Conservation (phyloP, 176 grass and related monocot genomes). For the Puya raimondii region DNA sequence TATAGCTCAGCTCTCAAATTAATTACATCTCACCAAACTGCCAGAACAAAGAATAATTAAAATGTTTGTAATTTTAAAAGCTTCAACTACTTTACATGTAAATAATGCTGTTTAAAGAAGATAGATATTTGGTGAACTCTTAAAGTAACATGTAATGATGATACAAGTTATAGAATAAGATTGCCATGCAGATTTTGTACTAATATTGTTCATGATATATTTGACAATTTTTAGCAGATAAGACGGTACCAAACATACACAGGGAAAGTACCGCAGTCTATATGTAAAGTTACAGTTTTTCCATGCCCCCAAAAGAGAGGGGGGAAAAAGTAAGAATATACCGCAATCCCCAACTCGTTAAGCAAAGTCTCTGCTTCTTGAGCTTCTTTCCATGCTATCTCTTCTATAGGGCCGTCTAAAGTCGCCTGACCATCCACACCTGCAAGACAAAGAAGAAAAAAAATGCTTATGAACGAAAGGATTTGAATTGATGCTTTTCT, state of each 20-base stretch:
- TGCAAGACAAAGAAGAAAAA: slow-evolving; percentile 27
- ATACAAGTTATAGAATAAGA: neutral
- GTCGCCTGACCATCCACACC: slow-evolving; percentile 40
- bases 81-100: neutral
- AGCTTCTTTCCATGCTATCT: slow-evolving; percentile 82
- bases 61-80: no score
- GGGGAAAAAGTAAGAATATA: slow-evolving; percentile 28
- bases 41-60: neutral
- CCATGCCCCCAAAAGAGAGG: neutral
- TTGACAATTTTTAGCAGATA: slow-evolving; percentile 7
- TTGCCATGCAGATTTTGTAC: neutral
- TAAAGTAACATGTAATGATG: neutral
- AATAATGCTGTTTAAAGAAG: neutral
- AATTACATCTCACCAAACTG: neutral
- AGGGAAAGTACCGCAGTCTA: neutral
- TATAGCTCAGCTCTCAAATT: neutral
- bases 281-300: neutral
- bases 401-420: slow-evolving; percentile 82
- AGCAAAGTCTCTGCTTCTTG: slow-evolving; percentile 66
- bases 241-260: slow-evolving; percentile 4
- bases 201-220: neutral
- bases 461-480: neutral
- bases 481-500: neutral
- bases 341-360: slow-evolving; percentile 67
- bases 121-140: neutral